phyloP scores from a whole-genome alignment of 768 basidiomycete genomes.

The Strobilomyces confusus region DNA sequence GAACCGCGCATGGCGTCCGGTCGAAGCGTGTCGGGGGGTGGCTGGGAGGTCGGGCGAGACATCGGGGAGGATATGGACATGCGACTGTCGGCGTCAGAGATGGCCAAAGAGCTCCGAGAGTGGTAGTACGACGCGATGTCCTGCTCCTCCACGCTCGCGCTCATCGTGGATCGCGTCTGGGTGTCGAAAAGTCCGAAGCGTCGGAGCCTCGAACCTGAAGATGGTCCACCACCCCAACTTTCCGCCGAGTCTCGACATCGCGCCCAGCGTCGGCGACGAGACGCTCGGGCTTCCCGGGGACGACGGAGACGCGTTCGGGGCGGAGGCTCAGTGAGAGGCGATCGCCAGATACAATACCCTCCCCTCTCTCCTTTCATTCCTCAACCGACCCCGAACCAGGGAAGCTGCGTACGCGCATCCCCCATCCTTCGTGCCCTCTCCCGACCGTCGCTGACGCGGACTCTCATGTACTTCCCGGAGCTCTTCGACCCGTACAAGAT shows the following conservation, averaged over 20 bases:
- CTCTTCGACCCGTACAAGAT: slow-evolving; percentile 77
- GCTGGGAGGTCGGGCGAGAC: slow-evolving; percentile 19
- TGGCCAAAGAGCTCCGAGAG: slow-evolving; percentile 23
- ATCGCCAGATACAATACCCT: slow-evolving; percentile 52
- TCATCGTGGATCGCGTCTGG: no score
- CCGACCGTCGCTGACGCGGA: no score
- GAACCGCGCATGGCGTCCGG: slow-evolving; percentile 1
- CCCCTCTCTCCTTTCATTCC: no score
- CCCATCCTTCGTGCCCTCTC: slow-evolving; percentile 32
- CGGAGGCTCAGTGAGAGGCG: slow-evolving; percentile 46
- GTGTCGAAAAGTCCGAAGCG: no score
- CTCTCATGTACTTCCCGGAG: no score
- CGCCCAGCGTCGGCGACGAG: slow-evolving; percentile 20
- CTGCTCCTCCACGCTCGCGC: no score
- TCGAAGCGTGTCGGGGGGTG: slow-evolving; percentile 2
- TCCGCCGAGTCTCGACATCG: slow-evolving; percentile 40
- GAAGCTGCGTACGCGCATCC: slow-evolving; percentile 68
- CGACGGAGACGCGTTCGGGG: slow-evolving; percentile 26
- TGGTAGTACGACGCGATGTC: slow-evolving; percentile 26
- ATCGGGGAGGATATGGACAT: slow-evolving; percentile 10
- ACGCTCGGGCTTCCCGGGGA: not conserved
- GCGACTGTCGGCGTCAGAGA: slow-evolving; percentile 24
- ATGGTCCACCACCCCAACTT: slow-evolving; percentile 37
- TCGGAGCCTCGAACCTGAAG: no score
- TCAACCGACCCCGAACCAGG: no score